Evolutionary conservation across 2,329 filamentous ascomycete genomes (phyloP).

Genomic region (Aspergillus fumigatiaffinis): DNA sequence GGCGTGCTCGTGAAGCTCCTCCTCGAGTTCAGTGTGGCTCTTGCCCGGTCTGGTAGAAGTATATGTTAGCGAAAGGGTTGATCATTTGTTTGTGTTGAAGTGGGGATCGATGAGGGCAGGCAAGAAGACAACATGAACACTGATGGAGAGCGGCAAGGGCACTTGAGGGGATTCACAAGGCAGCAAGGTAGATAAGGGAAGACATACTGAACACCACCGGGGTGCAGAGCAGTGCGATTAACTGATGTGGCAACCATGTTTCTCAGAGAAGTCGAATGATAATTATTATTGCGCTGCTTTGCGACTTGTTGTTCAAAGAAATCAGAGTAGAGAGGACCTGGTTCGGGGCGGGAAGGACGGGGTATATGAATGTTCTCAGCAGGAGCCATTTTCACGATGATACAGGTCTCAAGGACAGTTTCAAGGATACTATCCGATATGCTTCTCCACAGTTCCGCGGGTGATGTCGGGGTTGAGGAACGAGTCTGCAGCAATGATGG

Average conservation of each 20-base stretch:
- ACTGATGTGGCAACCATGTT: slow-evolving; percentile 56
- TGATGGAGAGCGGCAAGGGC: neutral
- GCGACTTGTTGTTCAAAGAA: slow-evolving; percentile 55
- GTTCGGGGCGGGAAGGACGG: slow-evolving; percentile 39
- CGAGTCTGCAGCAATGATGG: slow-evolving; percentile 17
- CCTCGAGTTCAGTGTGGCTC: slow-evolving; percentile 95
- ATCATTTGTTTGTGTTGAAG: neutral
- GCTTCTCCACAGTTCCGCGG: slow-evolving; percentile 40
- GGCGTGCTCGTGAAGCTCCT: slow-evolving; percentile 93
- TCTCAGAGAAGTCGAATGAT: slow-evolving; percentile 55
- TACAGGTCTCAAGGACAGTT: slow-evolving; percentile 4
- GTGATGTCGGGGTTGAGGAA: slow-evolving; percentile 34
- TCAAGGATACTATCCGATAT: slow-evolving; percentile 18
- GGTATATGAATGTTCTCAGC: slow-evolving; percentile 43
- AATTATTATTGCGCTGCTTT: slow-evolving; percentile 57
- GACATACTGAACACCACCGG: slow-evolving; percentile 81
- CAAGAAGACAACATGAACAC: slow-evolving; percentile 3
- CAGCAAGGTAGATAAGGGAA: neutral
- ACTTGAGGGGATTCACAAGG: neutral
- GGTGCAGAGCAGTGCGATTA: slow-evolving; percentile 92
- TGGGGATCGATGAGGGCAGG: slow-evolving; percentile 4
- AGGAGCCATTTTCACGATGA: slow-evolving; percentile 27
- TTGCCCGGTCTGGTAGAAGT: slow-evolving; percentile 62
- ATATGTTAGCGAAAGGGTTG: slow-evolving; percentile 10
- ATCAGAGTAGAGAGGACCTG: slow-evolving; percentile 50